Evolutionary conservation across 106 monocot genomes (phyloP), one percentile per base, ranked within the genome.

Genomic region (Platanthera zijinensis): DNA sequence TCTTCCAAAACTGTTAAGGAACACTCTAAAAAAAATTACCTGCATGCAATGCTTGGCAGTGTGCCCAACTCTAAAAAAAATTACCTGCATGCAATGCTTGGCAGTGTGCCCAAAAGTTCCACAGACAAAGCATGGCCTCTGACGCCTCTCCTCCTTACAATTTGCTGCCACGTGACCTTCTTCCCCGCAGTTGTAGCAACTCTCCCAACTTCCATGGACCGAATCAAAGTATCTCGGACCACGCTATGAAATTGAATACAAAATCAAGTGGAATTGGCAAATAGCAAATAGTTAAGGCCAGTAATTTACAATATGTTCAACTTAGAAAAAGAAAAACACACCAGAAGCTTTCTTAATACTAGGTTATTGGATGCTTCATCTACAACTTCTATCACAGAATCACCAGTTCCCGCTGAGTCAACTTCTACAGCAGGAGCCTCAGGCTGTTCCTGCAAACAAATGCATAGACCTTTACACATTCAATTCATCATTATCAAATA

Each of bases 131-230:
- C 97, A 97, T 47, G 97, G 97, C 57, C 81, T 93, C 80, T 88
- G 70, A 70, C 85, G 84, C 79, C 71, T 97, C 75, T 89, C 89
- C 51, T 59, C 74, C 1, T 56, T 86, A 78, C 97, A 97, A 62
- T 86, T 78, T 0, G 72, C 84, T 78, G 84, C 86, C 32, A 46
- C 39, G 78, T 99, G 97, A 7, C 97, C 97, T 73, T 91, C 97
- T 77, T 91, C 97, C 28, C 87, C 87, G 76, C 97, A 99, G 79
- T 99, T 99, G 72, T 82, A 94, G 83, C 97, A 99, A 82, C 80
- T 82, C 8, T 52, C 83, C 69, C 63, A 70, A 57, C 64, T 77
- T 13, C 63, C 77, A 50, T 86, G 78, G 7, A 68, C 89, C 1
- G 86, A 82, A 80, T 99, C 94, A 78, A 99, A 99, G 74, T 99